phyloP scores from a whole-genome alignment of 2,329 filamentous ascomycete species.

The Ramularia endophylla region DNA sequence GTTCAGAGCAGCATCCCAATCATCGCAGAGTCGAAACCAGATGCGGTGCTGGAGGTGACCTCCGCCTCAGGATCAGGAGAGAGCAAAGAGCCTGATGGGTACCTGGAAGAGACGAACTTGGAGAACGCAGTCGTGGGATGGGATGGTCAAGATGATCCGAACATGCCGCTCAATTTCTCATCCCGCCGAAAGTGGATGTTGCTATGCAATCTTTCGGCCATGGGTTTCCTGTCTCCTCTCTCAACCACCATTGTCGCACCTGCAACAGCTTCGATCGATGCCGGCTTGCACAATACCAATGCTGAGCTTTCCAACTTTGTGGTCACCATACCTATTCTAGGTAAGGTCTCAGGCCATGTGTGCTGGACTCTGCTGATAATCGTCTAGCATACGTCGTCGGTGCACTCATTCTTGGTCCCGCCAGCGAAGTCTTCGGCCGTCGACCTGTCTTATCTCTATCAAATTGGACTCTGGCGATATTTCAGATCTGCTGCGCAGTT shows the following conservation, averaged over 20 bases:
- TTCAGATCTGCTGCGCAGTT: constrained; percentile 28
- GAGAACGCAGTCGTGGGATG: constrained; percentile 47
- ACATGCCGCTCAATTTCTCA: constrained; percentile 58
- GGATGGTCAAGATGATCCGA: constrained; percentile 49
- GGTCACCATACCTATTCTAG: constrained; percentile 59
- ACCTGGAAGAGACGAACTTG: no score
- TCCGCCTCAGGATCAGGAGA: no score
- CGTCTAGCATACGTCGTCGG: constrained; percentile 46
- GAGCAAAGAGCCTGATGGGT: no score
- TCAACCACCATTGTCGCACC: constrained; percentile 62
- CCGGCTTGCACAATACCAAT: constrained; percentile 53
- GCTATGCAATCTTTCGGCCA: constrained; percentile 42
- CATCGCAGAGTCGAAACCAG: no score
- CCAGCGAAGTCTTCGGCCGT: constrained; percentile 33
- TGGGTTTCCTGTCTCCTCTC: constrained; percentile 48
- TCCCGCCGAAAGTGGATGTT: constrained; percentile 41
- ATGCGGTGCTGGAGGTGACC: no score
- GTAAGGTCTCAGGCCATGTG: no score
- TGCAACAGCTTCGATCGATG: constrained; percentile 56
- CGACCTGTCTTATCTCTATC: constrained; percentile 23
- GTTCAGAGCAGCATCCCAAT: no score
- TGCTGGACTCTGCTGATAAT: no score
- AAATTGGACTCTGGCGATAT: constrained; percentile 28
- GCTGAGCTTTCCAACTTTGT: constrained; percentile 55
- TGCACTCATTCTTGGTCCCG: constrained; percentile 38